A percentile compares a stretch with the other conserved stretches of the same genome.
phyloP scores from a whole-genome alignment of 148 eudicot genomes.

The Rhododendron mucronatum region DNA sequence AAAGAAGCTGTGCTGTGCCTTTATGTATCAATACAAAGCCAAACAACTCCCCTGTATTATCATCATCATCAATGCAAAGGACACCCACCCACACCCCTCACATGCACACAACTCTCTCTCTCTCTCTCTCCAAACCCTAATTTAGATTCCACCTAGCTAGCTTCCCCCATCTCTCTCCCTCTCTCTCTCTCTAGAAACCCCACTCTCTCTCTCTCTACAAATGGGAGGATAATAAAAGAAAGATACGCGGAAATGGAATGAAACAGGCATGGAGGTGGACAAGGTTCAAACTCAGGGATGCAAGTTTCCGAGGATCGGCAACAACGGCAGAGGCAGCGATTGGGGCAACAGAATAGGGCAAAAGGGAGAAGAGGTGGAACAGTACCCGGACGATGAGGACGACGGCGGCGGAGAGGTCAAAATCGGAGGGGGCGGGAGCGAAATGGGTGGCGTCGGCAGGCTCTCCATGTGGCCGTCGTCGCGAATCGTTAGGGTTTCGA shows the following conservation, averaged over 20 bases:
- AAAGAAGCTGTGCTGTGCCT: not conserved
- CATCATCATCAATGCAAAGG: constrained; percentile 80
- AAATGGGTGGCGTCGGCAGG: constrained; percentile 13
- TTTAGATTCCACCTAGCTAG: not conserved
- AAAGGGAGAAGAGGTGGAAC: constrained; percentile 14
- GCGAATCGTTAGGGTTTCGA: constrained; percentile 86
- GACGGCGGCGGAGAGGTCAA: constrained; percentile 19
- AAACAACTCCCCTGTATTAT: constrained; percentile 24
- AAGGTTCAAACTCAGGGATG: constrained; percentile 54
- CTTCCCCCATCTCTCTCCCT: not conserved
- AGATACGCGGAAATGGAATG: constrained; percentile 29
- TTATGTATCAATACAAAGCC: constrained; percentile 24
- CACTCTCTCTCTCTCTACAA: not conserved
- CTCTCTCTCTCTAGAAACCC: not conserved
- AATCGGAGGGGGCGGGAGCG: not conserved
- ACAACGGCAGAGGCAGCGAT: constrained; percentile 29
- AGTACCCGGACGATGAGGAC: constrained; percentile 13
- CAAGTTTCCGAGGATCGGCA: constrained; percentile 56
- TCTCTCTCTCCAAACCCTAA: constrained; percentile 15
- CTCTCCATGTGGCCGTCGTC: constrained; percentile 73
- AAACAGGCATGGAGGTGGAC: constrained; percentile 76
- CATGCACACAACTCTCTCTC: constrained; percentile 7
- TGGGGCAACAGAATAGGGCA: constrained; percentile 22
- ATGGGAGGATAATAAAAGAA: not conserved
- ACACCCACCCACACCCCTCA: constrained; percentile 26